Conservation (phyloP, 2,329 filamentous ascomycete genomes). For the Parastagonospora nodorum region DNA sequence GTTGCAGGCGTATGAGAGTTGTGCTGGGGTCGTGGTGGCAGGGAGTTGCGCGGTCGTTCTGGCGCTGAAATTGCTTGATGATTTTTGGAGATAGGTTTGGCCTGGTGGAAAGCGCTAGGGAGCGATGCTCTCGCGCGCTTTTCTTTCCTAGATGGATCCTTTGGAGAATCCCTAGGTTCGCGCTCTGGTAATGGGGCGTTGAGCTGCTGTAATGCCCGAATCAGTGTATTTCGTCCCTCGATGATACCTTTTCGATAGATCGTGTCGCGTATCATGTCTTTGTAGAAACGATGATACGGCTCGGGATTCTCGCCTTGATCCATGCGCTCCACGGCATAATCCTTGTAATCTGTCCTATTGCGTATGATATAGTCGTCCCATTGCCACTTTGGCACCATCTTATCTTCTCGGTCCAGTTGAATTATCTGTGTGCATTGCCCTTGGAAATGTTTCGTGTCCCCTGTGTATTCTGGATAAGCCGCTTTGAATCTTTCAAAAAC, state of each 20-base stretch:
- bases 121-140: constrained; percentile 10
- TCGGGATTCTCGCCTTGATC: constrained; percentile 28
- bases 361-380: constrained; percentile 49
- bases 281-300: constrained; percentile 43
- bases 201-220: constrained; percentile 28
- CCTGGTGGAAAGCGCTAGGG: constrained; percentile 5
- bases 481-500: constrained; percentile 35
- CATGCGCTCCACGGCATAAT: constrained; percentile 28
- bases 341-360: constrained; percentile 37
- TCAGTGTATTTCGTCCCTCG: constrained; percentile 16
- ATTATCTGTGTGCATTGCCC: constrained; percentile 35
- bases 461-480: constrained; percentile 45
- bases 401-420: constrained; percentile 33
- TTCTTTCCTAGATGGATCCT: not conserved
- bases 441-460: constrained; percentile 38
- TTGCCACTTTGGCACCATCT: constrained; percentile 43
- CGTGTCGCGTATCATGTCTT: constrained; percentile 34
- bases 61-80: not conserved
- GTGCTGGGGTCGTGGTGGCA: constrained; percentile 10
- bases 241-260: constrained; percentile 33
- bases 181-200: constrained; percentile 3
- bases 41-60: constrained; percentile 20
- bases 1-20: not conserved
- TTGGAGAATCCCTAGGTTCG: not conserved
- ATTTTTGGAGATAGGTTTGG: not conserved